Evolutionary conservation across 2,329 filamentous ascomycete species (phyloP).

Genomic region (Fusarium transvaalense): DNA sequence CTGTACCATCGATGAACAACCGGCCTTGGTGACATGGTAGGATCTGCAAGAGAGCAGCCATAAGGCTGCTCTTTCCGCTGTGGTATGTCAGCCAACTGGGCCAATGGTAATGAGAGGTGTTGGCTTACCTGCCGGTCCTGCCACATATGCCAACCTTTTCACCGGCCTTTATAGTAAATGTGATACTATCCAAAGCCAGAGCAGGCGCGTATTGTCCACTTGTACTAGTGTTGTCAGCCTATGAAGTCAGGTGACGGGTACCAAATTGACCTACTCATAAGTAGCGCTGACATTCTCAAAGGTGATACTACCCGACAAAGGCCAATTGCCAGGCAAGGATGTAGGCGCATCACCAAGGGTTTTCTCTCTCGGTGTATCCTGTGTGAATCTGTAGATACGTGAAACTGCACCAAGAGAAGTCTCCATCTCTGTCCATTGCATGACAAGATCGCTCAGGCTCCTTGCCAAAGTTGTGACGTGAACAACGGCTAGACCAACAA

Average conservation of each 20-base stretch:
- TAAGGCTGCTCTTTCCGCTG: constrained; percentile 6
- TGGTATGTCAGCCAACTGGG: no score
- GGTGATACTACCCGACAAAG: neutral
- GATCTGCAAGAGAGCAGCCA: neutral
- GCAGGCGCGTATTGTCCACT: neutral
- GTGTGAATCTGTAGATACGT: constrained; percentile 4
- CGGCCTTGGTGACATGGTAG: constrained; percentile 1
- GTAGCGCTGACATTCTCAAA: constrained; percentile 9
- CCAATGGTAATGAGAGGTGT: no score
- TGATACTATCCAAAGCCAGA: neutral
- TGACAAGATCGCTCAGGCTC: neutral
- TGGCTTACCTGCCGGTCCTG: constrained; percentile 3
- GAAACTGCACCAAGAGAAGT: constrained; percentile 6
- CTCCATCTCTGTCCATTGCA: constrained; percentile 15
- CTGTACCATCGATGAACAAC: neutral
- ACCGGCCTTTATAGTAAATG: constrained; percentile 2
- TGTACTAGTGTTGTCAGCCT: no score
- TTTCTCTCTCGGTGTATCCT: neutral
- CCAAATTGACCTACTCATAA: neutral
- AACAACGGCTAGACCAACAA: constrained; percentile 2
- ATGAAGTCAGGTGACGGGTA: no score
- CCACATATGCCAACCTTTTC: constrained; percentile 1
- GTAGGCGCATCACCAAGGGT: no score
- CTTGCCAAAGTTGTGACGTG: constrained; percentile 7
- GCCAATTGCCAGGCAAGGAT: neutral